Evolutionary conservation across 768 basidiomycete species (phyloP), one percentile per base, ranked within the genome.

Genomic region (Calocybe indica): DNA sequence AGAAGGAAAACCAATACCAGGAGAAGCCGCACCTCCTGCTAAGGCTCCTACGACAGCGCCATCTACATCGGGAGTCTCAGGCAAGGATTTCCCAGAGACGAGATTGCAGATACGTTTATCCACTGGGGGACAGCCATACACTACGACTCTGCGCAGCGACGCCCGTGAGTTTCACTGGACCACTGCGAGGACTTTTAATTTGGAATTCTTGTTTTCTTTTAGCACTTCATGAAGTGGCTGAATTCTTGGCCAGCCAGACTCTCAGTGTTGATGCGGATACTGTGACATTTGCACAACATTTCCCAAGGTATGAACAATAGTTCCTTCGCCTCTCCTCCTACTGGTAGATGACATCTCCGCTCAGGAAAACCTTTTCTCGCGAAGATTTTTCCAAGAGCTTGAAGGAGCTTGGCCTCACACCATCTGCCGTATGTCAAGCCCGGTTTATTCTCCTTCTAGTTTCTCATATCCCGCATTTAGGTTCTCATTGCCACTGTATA

Each of bases 41-140:
- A 52, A 71, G 5, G 55, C 68, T 6, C 54, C 74, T 0, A 56
- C 67, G 0, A 53, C 73, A 0, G 52, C 72, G 0, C 50, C 70
- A 33, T 62, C 73, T 6, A 62, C 68, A 0, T 63, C 71, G 2
- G 66, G 71, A 4, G 65, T 74, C 1, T 68, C 82, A 5, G 81
- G 88, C 14, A 84, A 79, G 55, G 91, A 95, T 46, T 92, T 85
- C 62, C 83, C 82, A 45, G 85, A 92, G 58, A 93, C 95, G 2
- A 72, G 95, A 49, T 71, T 98, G 44, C 95, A 95, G 68, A 92
- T 96, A 49, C 80, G 95, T 22, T 68, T 96, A 61, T 80, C 88
- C 12, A 80, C 77, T 5, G 92, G 92, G 7, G 85, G 88, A 1
- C 76, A 78, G 52, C 92, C 92, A 5, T 77, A 89, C 52, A 89